These are phyloP conservation scores for Ustilago hordei DNA, from an alignment of 1,284 basidiomycete genomes.

Conservation along the genomic window DNA sequence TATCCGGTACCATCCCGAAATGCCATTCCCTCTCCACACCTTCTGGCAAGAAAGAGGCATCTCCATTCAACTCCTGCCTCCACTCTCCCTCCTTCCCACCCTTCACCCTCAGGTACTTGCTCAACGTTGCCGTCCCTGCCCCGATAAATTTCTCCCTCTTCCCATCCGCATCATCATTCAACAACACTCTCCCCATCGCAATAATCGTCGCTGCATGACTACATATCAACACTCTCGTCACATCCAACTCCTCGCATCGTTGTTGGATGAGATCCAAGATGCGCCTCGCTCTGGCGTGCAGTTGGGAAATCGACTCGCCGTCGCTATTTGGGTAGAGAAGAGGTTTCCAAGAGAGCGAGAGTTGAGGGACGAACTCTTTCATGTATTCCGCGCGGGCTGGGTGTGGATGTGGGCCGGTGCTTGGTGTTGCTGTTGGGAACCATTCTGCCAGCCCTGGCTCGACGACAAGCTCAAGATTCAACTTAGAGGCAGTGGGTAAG, in stretches of 20 bases:
- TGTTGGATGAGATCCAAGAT: slow-evolving; percentile 71
- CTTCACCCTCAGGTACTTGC: slow-evolving; percentile 49
- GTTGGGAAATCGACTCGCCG: slow-evolving; percentile 77
- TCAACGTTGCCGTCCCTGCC: slow-evolving; percentile 61
- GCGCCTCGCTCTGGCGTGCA: slow-evolving; percentile 76
- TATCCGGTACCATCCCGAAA: slow-evolving; percentile 52
- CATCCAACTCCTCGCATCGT: slow-evolving; percentile 64
- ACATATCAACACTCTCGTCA: slow-evolving; percentile 76
- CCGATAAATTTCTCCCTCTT: slow-evolving; percentile 69
- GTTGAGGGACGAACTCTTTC: slow-evolving; percentile 76
- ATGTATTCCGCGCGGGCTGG: slow-evolving; percentile 72
- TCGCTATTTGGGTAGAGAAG: slow-evolving; percentile 77
- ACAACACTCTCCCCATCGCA: slow-evolving; percentile 76
- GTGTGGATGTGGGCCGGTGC: slow-evolving; percentile 70
- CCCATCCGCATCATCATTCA: slow-evolving; percentile 71
- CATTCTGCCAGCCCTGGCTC: slow-evolving; percentile 85
- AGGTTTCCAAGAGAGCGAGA: slow-evolving; percentile 74
- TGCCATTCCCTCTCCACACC: slow-evolving; percentile 82
- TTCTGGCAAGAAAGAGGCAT: slow-evolving; percentile 68
- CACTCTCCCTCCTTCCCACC: slow-evolving; percentile 19
- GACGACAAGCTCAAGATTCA: slow-evolving; percentile 78
- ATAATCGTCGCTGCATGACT: slow-evolving; percentile 84
- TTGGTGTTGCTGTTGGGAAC: slow-evolving; percentile 79
- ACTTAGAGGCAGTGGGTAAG: slow-evolving; percentile 75
- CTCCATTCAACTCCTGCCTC: slow-evolving; percentile 58